Evolutionary conservation across 345 rosid genomes (phyloP).

Genomic region (Pistacia vera): DNA sequence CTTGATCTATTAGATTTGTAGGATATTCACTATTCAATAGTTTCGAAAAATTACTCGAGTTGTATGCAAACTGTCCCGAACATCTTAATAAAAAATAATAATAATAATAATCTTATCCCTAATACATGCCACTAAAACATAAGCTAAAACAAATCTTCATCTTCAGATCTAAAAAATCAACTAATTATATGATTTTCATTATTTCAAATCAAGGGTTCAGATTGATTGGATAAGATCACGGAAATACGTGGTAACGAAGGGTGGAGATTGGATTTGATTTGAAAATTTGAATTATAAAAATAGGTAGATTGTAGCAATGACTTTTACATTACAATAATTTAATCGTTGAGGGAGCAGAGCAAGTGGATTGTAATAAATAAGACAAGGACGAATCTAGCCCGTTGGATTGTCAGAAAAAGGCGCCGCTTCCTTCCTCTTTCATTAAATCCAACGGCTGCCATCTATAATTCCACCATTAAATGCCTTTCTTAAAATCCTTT

Average conservation of each 20-base stretch:
- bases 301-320: background rate
- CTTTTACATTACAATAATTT: background rate
- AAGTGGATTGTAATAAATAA: background rate
- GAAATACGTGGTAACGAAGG: background rate
- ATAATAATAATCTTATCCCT: too few relatives aligned
- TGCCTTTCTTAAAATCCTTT: background rate
- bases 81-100: too few relatives aligned
- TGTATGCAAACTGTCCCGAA: too few relatives aligned
- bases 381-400: conserved; percentile 5
- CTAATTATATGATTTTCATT: too few relatives aligned
- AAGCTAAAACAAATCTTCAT: too few relatives aligned
- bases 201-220: too few relatives aligned
- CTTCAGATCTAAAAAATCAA: too few relatives aligned
- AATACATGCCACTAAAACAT: too few relatives aligned
- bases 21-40: too few relatives aligned
- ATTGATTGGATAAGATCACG: too few relatives aligned
- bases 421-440: conserved; percentile 31
- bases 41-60: too few relatives aligned
- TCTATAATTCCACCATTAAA: background rate
- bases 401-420: conserved; percentile 23
- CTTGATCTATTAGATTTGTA: too few relatives aligned
- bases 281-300: background rate
- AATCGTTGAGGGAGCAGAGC: background rate
- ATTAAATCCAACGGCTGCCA: conserved; percentile 26
- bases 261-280: conserved; percentile 1